Evolutionary conservation across 805 yeast species (phyloP), one percentile per base, ranked within the genome.

Genomic region (Kluyveromyces aestuarii): DNA sequence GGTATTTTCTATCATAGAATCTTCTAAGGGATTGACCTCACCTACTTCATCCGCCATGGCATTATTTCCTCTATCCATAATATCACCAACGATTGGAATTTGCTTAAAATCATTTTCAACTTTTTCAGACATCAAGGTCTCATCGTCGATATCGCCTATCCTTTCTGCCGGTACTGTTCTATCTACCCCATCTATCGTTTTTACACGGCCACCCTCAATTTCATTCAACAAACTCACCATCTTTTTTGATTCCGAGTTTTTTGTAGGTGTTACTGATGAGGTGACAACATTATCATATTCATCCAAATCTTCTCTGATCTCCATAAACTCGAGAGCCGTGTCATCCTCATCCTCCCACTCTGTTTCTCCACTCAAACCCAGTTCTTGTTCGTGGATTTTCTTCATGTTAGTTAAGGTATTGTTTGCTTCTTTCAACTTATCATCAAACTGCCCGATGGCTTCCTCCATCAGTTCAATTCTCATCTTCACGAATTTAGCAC

Each of bases 271-370:
- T 2, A 79, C 69, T 2, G 68, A 55, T n/a, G 79, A 60, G 13
- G 52, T 63, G 1, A 84, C 60, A 1, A 89, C 73, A 51, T 85
- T 80, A 0, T 81, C 96, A n/a, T 85, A 81, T 0, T 87, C 96
- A 63, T 89, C 96, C 37, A 90, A 64, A 47, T 81, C 85, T 60
- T 89, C 97, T 47, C 81, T 73, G 19, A 90, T 90, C 49, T 89
- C 96, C 80, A 88, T 79, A 21, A 86, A 69, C 14, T 76, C 81
- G 17, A n/a, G 40, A 16, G 30, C 49, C 13, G 44, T 46, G 10
- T 41, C 44, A 16, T 41, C 46, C 27, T 48, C 50, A 6, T 45
- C 21, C 10, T 37, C 40, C 30, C 43, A 47, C 9, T 38, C 7
- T 10, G n/a, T 11, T 16, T 17, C n/a, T 4, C 39, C 21, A 18